Evolutionary conservation across 1,139 yeast species (phyloP), one percentile per base, ranked within the genome.

Genomic region (Nadsonia starkeyi-henricii): DNA sequence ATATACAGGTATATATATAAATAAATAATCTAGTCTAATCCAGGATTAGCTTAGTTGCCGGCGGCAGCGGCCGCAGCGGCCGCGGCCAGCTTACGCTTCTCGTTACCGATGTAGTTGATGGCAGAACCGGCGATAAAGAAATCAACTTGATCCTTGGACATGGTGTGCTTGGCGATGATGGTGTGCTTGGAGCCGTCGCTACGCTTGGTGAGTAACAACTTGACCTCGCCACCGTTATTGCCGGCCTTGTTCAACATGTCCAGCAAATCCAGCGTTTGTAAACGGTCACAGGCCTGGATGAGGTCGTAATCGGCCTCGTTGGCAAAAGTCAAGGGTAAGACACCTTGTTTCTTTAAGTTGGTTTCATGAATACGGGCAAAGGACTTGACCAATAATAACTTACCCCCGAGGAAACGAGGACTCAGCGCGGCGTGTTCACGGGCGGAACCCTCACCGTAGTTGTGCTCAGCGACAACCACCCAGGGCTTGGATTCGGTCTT

Each of bases 341-440:
- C 75, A 74, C 98, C 98, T 74, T 91, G 98, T 73, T 86, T 86
- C 81, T 86, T 86, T 74, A 86, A 79, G 77, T 86, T 86, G 55
- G 96, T 86, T 72, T 81, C 91, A 70, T 81, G 89, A 66, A 91
- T 91, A 78, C 98, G 88, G 57, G 98, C 98, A 69, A 91, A 91
- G 46, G 98, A 91, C 75, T 86, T 89, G 68, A 95, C 85, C 64
- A 91, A 83, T 70, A 91, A 88, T 60, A 96, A 96, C 67, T 83
- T 85, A 66, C 94, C 98, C 75, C 98, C 98, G 67, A 91, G 79
- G 91, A 74, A 91, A 78, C 98, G 85, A 74, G 98, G 98, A 78
- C 89, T 96, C 68, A 91, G 81, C 62, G 98, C 98, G 67, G 98
- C 98, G 71, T 91, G 98, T 75, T 91, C 98, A 81, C 98, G 88